Base-by-base conservation (phyloP, 495 filamentous ascomycete species). In the Penicillium riverlandense region DNA sequence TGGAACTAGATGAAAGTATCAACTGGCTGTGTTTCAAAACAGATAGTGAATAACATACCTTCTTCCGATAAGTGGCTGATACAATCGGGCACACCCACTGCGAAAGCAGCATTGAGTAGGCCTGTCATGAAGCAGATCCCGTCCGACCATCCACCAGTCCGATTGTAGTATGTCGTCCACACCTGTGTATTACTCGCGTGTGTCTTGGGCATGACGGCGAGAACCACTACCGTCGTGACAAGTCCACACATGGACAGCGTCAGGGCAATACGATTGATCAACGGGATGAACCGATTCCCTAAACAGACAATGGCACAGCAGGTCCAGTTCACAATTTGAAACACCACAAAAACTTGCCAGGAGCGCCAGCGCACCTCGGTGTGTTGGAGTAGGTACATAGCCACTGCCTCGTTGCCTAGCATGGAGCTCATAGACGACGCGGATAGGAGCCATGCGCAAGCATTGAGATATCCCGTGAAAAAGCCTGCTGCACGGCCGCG, bases 11-110 rank as follows among this genome's bases (percentile, higher is more conserved):
- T 15, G 4, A 7, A 29, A 8, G 11, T 22, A 14, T 32, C 30
- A 38, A 28, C 29, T 2, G 11, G 6, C 16, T 0, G 11, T 36
- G 39, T 35, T n/a, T 28, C 5, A 6, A 2, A 16, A 37, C 37
- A 47, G 47, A 28, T 6, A n/a, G 13, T 29, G 2, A 28, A 8
- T 2, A 8, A 27, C 36, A 7, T 55, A 58, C 58, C 63, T 62
- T 90, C 86, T 59, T 90, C 86, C 1, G 85, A 80, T 40, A 90
- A 71, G 57, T 90, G 86, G 6, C 79, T 80, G 39, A 85, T 72
- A 27, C 74, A 68, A 59, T 84, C 84, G 0, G 85, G 85, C 0
- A 84, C 86, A 2, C 86, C 86, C 16, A 90, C 77, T 3, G 85
- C 78, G 53, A 83, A 90, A 4, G 86, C 85, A 8, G 83, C 86